A percentile compares a stretch with the other conserved stretches of the same genome.
Evolutionary conservation across 2,329 filamentous ascomycete genomes (phyloP).

Genomic region (Plectosphaerella sp.): DNA sequence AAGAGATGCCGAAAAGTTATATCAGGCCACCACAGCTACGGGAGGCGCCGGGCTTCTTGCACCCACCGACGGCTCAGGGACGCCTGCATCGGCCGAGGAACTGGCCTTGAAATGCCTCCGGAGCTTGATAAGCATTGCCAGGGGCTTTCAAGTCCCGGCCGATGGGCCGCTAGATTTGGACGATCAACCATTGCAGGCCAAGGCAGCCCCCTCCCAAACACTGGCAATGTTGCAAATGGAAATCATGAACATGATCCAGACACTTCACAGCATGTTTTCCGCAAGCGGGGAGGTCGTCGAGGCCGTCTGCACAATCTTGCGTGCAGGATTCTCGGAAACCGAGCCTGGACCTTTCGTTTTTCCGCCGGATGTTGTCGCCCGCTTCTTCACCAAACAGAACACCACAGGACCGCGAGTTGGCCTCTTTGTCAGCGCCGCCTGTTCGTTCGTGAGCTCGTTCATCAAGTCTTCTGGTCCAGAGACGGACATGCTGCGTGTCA

Average conservation of each 20-base stretch:
- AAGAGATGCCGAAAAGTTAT: slow-evolving; percentile 37
- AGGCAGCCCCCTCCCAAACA: slow-evolving; percentile 11
- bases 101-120: slow-evolving; percentile 54
- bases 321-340: slow-evolving; percentile 70
- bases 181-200: slow-evolving; percentile 27
- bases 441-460: slow-evolving; percentile 62
- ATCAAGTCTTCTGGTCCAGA: slow-evolving; percentile 37
- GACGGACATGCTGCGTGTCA: slow-evolving; percentile 42
- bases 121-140: slow-evolving; percentile 67
- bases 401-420: slow-evolving; percentile 63
- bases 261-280: slow-evolving; percentile 48
- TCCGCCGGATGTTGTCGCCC: slow-evolving; percentile 58
- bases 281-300: slow-evolving; percentile 65
- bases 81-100: slow-evolving; percentile 33
- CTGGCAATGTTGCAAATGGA: slow-evolving; percentile 35
- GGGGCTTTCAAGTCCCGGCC: slow-evolving; percentile 63
- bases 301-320: slow-evolving; percentile 65
- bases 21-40: slow-evolving; percentile 17
- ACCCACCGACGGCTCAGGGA: too few relatives aligned
- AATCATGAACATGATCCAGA: slow-evolving; percentile 42
- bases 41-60: too few relatives aligned
- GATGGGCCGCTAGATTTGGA: slow-evolving; percentile 68
- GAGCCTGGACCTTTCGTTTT: slow-evolving; percentile 76
- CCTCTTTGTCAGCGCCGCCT: slow-evolving; percentile 65
- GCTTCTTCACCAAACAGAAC: slow-evolving; percentile 58